Conservation (phyloP, 1,139 yeast genomes). For the Lodderomyces pseudojiufengensis region DNA sequence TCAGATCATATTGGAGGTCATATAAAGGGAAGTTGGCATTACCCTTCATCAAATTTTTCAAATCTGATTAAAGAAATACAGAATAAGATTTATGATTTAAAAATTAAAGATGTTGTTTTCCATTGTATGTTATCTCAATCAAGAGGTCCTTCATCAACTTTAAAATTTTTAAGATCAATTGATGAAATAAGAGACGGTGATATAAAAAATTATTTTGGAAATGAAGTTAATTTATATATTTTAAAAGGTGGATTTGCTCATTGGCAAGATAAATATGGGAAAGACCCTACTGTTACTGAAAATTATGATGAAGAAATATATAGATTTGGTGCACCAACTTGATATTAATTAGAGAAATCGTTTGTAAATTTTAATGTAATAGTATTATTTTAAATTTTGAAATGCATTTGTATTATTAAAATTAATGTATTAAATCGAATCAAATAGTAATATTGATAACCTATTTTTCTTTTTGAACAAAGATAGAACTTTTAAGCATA, state of each 20-base stretch:
- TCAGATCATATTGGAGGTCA: conserved; percentile 71
- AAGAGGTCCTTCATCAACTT: conserved; percentile 84
- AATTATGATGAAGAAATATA: conserved; percentile 58
- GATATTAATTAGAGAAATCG: too few species aligned
- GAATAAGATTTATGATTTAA: conserved; percentile 26
- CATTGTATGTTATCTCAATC: conserved; percentile 90
- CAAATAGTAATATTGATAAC: too few species aligned
- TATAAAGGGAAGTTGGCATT: conserved; percentile 57
- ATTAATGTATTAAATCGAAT: too few species aligned
- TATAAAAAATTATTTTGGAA: conserved; percentile 19
- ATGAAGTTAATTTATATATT: conserved; percentile 58
- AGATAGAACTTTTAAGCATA: too few species aligned
- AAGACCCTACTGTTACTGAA: conserved; percentile 63
- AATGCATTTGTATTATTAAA: too few species aligned
- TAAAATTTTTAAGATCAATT: conserved; percentile 56
- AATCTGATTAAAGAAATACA: conserved; percentile 42
- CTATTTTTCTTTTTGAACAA: too few species aligned
- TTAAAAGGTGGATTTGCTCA: conserved; percentile 78
- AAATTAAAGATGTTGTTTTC: conserved; percentile 61
- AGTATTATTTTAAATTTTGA: too few species aligned
- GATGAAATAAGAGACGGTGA: conserved; percentile 32
- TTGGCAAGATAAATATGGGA: conserved; percentile 79
- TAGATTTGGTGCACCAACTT: conserved; percentile 22
- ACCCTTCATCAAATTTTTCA: conserved; percentile 53
- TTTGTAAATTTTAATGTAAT: too few species aligned